Evolutionary conservation across 345 rosid genomes (phyloP), one percentile per base, ranked within the genome.

Genomic region (Aegle marmelos): DNA sequence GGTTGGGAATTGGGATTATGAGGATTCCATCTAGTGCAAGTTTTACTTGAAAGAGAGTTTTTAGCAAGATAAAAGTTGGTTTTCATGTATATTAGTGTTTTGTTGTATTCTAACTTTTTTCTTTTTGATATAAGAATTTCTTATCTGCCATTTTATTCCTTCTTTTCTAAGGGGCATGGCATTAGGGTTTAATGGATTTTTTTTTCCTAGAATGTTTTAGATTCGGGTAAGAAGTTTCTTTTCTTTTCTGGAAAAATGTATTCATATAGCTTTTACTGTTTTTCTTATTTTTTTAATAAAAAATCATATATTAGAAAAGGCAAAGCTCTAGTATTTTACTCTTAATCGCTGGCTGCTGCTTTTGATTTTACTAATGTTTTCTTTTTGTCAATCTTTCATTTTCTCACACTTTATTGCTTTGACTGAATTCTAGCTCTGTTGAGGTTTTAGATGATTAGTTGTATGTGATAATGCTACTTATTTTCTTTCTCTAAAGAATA

Each of bases 1-100:
- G 60, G 53, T 64, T 19, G 45, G 79, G 80, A 80, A 65, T 64
- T 39, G 58, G 77, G 80, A 80, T 76, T 79, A n/a, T n/a, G 63
- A 34, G 67, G 76, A 57, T 72, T 76, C 6, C 27, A 31, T 13
- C 6, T 25, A 14, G 24, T 62, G 57, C 31, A 53, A 22, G 10
- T 5, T 28, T 65, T 4, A 56, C 39, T 25, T 4, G 39, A 14
- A 57, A 24, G 37, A 50, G 41, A 37, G 17, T 41, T 62, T n/a
- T 14, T 16, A 7, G 24, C 39, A 48, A 8, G 11, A 22, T 16
- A 2, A 41, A 41, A 41, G 16, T 41, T 41, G 50, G 50, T 17
- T 45, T 45, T 45, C 50, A 45, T 45, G 1, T 45, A 11, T 45
- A 17, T 64, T 50, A 25, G 13, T 48, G 63, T 56, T 54, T 71